These are phyloP conservation scores for Phytophthora brassicae DNA, from an alignment of 352 stramenopile genomes.

Conservation along the genomic window DNA sequence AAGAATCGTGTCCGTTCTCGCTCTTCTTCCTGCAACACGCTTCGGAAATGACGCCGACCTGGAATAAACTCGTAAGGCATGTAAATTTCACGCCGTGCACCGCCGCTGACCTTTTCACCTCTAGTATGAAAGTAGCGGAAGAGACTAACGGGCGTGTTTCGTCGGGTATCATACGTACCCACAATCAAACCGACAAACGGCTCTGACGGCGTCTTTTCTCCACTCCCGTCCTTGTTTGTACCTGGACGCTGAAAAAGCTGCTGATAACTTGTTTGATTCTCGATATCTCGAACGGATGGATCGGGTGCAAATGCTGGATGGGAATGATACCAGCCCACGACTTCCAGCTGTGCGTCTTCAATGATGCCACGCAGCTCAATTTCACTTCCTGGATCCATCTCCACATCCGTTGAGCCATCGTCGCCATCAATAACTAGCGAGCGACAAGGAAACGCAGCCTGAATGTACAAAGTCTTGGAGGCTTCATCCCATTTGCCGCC, in stretches of 20 bases:
- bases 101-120: conserved; percentile 66
- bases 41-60: conserved; percentile 46
- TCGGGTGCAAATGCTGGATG: conserved; percentile 93
- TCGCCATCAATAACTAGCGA: conserved; percentile 88
- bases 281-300: conserved; percentile 92
- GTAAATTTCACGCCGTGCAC: conserved; percentile 45
- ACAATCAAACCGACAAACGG: conserved; percentile 95
- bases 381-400: conserved; percentile 94
- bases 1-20: conserved; percentile 28
- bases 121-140: conserved; percentile 87
- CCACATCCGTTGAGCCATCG: conserved; percentile 92
- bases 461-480: conserved; percentile 88
- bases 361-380: conserved; percentile 92
- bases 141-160: conserved; percentile 67
- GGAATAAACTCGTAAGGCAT: conserved; percentile 78
- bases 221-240: conserved; percentile 11
- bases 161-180: conserved; percentile 90
- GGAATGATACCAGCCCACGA: conserved; percentile 96
- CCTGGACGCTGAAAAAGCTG: conserved; percentile 77
- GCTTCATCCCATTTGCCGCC: conserved; percentile 87
- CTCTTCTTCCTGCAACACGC: conserved; percentile 51
- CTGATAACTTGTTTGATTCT: conserved; percentile 95
- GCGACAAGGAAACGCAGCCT: conserved; percentile 92
- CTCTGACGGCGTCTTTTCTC: conserved; percentile 43
- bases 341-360: conserved; percentile 81